Evolutionary conservation across 2,329 filamentous ascomycete genomes (phyloP).

Genomic region (Beauveria sp.): DNA sequence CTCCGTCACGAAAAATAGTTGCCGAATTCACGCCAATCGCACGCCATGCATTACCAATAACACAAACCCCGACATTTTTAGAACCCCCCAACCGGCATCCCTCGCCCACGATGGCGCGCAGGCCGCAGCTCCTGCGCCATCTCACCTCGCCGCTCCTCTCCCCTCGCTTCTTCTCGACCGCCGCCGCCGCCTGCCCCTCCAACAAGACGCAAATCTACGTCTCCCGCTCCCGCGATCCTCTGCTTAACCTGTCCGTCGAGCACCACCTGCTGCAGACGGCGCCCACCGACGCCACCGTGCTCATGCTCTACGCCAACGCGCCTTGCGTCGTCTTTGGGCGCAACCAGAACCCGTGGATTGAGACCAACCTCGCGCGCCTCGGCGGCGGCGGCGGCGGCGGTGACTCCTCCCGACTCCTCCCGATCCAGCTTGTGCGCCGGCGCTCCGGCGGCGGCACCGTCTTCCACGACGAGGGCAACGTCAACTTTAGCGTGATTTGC

Average conservation of each 20-base stretch:
- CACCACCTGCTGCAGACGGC: constrained; percentile 77
- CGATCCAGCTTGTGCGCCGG: constrained; percentile 63
- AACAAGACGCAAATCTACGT: constrained; percentile 60
- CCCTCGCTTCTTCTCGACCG: not conserved
- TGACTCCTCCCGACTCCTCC: not conserved
- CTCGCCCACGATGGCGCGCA: not conserved
- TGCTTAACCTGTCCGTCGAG: constrained; percentile 88
- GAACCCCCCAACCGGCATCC: not conserved
- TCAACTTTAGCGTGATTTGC: constrained; percentile 91
- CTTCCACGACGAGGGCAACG: constrained; percentile 87
- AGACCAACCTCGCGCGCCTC: constrained; percentile 67
- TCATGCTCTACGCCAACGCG: constrained; percentile 82
- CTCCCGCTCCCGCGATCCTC: constrained; percentile 65
- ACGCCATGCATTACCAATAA: constrained; percentile 3
- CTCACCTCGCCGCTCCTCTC: not conserved
- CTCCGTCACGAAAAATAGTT: not conserved
- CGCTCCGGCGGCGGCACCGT: constrained; percentile 87
- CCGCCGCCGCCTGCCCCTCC: constrained; percentile 31
- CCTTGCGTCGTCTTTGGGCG: constrained; percentile 87
- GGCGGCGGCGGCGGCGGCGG: constrained; percentile 12
- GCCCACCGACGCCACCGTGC: constrained; percentile 62
- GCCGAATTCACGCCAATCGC: not conserved
- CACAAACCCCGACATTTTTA: not conserved
- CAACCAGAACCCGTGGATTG: constrained; percentile 97
- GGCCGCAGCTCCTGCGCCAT: not conserved